Base-by-base conservation (phyloP, 2,329 filamentous ascomycete genomes). In the Tolypocladium pustulatum region DNA sequence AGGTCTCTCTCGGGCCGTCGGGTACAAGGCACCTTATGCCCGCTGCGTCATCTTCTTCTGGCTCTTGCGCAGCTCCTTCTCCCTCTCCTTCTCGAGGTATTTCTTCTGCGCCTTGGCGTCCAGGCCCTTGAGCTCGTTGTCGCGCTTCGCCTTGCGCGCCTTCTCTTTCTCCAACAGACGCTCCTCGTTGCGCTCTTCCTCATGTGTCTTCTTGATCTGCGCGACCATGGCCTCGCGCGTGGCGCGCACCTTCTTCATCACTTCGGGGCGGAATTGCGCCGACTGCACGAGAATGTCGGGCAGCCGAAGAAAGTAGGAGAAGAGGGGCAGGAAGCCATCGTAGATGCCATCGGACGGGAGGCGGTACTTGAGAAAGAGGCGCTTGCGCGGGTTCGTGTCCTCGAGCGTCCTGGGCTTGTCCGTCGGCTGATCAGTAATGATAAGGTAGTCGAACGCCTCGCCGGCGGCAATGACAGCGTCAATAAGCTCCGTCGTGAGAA, bases 221-320 rank as follows among this genome's bases (percentile, higher is more conserved):
- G 83, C 82, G 67, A 89, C 83, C 67, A 90, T 87, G 59, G 90
- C 87, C 51, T 97, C 93, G 63, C 94, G 91, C 38, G 86, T 87
- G 61, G 78, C 78, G 68, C 85, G 86, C 65, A 99, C 81, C 79
- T 95, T 96, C 73, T 90, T 90, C 71, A 88, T 77, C 38, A 96
- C 91, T 78, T 97, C 90, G 41, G 90, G 85, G 15, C 94, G 90
- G 86, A 97, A 97, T 74, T 90, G 92, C 13, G 85, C 92, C 32
- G 76, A 75, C 58, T 84, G 78, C 59, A 88, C 91, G 55, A 99
- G 87, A 65, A 82, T 78, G 71, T 99, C 94, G 46, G 91, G 82
- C n/a, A 97, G 76, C 63, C 90, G 88, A 58, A 97, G 74, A 79
- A 94, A 96, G 75, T 89, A 86, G 41, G 82, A 76, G 78, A 96